Base-by-base conservation (phyloP, 768 basidiomycete genomes). In the Termitomyces sp. region DNA sequence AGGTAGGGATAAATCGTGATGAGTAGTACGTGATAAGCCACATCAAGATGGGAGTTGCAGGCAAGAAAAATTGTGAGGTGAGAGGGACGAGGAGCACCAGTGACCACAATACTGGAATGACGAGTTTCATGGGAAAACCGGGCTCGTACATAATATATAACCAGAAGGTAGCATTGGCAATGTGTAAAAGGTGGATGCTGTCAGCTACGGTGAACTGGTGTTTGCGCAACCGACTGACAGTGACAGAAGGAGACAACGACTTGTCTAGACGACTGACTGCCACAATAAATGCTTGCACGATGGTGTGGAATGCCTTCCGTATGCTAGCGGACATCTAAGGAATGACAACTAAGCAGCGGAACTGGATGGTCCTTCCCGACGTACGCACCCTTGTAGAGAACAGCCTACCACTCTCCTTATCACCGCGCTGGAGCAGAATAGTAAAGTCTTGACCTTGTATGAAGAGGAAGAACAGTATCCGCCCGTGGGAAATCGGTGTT, bases 21-120 rank as follows among this genome's bases (percentile, higher is more conserved):
- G 89, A 85, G 77, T 90, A 98, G 75, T 87, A 98, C 2, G 86
- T 83, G 61, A 98, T 81, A 31, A 98, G 79, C 86, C 91, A 98
- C 10, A 86, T 79, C 66, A 96, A 86, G 48, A 98, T 76, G 15
- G 96, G 95, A 0, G 86, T 89, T 0, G 93, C 96, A 0, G 94
- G 94, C 43, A 93, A 55, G 77, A 97, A 89, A 77, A 97, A 94
- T 71, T 96, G 95, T 36, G 86, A 89, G 0, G 95, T 95, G 58
- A 95, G 78, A 0, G 96, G 96, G 50, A 97, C 70, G 63, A 94
- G 76, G 61, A 98, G 80, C 37, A 85, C 88, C 54, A 82, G 68
- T 59, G 75, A 69, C 76, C 91, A 96, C 20, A 89, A 75, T 34
- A 86, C 42, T 8, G 95, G 94, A 65, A 96, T 92, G 52, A 81